Conservation (phyloP, 768 basidiomycete genomes). For the Rhodotorula paludigena region DNA sequence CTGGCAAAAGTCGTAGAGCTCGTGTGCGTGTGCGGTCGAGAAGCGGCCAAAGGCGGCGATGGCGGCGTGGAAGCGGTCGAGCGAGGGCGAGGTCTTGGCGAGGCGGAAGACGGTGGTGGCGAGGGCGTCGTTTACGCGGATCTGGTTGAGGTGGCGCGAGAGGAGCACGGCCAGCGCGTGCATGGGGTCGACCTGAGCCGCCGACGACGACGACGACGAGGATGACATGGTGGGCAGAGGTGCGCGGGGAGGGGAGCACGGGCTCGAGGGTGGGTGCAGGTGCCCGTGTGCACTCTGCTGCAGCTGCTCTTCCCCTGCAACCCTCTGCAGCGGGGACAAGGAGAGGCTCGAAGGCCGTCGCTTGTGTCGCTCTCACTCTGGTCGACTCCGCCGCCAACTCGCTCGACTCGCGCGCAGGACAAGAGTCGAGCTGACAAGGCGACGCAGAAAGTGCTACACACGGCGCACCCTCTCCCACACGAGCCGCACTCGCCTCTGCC, state of each 20-base stretch:
- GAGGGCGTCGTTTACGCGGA: constrained; percentile 78
- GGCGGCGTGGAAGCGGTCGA: constrained; percentile 51
- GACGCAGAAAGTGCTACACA: not conserved
- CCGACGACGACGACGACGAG: not conserved
- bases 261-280: too few species aligned
- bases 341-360: too few species aligned
- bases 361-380: too few species aligned
- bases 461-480: too few species aligned
- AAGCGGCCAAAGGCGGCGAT: constrained; percentile 82
- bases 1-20: constrained; percentile 53
- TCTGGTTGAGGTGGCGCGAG: constrained; percentile 68
- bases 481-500: not conserved
- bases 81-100: constrained; percentile 15
- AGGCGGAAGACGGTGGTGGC: constrained; percentile 74
- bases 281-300: too few species aligned
- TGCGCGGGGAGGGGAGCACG: too few species aligned
- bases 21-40: constrained; percentile 66
- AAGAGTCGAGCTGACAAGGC: too few species aligned
- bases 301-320: too few species aligned
- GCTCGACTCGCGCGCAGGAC: too few species aligned
- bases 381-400: too few species aligned
- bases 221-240: not conserved
- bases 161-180: constrained; percentile 72
- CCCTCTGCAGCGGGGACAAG: too few species aligned
- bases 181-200: constrained; percentile 24